These are phyloP conservation scores for Apium graveolens DNA, from an alignment of 129 eudicot species.

Conservation along the genomic window DNA sequence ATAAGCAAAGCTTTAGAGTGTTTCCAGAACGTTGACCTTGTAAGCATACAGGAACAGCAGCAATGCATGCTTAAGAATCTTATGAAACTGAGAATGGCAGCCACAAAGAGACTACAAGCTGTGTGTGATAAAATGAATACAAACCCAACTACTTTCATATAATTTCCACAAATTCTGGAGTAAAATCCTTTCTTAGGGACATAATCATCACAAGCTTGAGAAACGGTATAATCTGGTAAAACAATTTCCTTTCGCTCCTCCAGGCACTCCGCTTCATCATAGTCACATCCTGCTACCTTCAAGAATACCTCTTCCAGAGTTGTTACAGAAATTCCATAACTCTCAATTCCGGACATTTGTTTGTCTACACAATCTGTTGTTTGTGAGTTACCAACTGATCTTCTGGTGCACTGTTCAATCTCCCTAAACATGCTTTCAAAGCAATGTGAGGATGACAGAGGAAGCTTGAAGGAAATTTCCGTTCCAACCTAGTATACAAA, in stretches of 20 bases:
- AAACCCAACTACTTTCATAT: slow-evolving; percentile 36
- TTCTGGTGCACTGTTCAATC: slow-evolving; percentile 76
- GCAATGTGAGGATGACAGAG: slow-evolving; percentile 75
- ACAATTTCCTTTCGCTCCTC: slow-evolving; percentile 23
- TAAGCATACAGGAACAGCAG: slow-evolving; percentile 61
- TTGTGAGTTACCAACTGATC: slow-evolving; percentile 28
- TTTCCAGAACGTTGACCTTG: slow-evolving; percentile 83
- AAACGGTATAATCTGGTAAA: slow-evolving; percentile 28
- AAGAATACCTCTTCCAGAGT: slow-evolving; percentile 97
- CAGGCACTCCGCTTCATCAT: slow-evolving; percentile 45
- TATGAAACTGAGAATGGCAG: slow-evolving; percentile 45
- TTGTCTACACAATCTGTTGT: slow-evolving; percentile 25
- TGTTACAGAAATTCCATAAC: slow-evolving; percentile 95
- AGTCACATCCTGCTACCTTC: slow-evolving; percentile 86
- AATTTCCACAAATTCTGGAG: slow-evolving; percentile 50
- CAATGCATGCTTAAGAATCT: slow-evolving; percentile 54
- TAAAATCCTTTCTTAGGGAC: slow-evolving; percentile 25
- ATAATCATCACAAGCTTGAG: slow-evolving; percentile 33
- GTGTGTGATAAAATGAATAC: slow-evolving; percentile 40
- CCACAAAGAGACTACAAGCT: slow-evolving; percentile 33
- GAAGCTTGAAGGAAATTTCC: slow-evolving; percentile 95
- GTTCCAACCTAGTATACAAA: slow-evolving; percentile 66
- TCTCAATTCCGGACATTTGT: slow-evolving; percentile 62
- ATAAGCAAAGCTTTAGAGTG: slow-evolving; percentile 83
- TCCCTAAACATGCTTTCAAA: slow-evolving; percentile 93